Evolutionary conservation across 2,329 filamentous ascomycete genomes (phyloP).

Genomic region (Myriosclerotinia scirpicola): DNA sequence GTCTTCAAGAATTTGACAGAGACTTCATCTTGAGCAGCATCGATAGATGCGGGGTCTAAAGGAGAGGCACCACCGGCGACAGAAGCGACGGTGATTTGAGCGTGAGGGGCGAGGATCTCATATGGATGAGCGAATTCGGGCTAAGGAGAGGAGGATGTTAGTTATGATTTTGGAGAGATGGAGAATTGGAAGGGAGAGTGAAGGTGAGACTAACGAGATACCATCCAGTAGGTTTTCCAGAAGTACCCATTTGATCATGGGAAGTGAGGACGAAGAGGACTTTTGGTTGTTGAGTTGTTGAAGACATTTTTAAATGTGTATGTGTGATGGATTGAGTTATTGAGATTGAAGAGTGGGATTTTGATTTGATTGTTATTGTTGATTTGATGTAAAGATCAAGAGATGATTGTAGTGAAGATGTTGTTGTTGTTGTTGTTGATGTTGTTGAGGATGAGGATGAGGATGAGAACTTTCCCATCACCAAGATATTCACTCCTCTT

Average conservation of each 20-base stretch:
- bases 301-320: conserved; percentile 17
- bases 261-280: conserved; percentile 55
- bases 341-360: background rate
- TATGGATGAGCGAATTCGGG: conserved; percentile 52
- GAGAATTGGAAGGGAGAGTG: background rate
- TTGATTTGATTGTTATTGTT: background rate
- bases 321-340: background rate
- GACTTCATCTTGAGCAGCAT: conserved; percentile 46
- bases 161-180: background rate
- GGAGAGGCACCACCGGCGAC: conserved; percentile 47
- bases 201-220: conserved; percentile 45
- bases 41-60: conserved; percentile 48
- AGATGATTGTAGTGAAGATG: background rate
- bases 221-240: conserved; percentile 52
- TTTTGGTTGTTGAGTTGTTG: conserved; percentile 42
- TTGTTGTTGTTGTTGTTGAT: background rate
- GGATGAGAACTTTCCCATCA: background rate
- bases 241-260: conserved; percentile 35
- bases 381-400: background rate
- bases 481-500: conserved; percentile 5
- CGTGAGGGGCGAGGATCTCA: conserved; percentile 45
- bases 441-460: background rate
- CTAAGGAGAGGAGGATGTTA: conserved; percentile 38
- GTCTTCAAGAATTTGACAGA: conserved; percentile 47
- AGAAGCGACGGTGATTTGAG: conserved; percentile 47